Evolutionary conservation across 345 rosid genomes (phyloP).

Genomic region (Geranium brycei): DNA sequence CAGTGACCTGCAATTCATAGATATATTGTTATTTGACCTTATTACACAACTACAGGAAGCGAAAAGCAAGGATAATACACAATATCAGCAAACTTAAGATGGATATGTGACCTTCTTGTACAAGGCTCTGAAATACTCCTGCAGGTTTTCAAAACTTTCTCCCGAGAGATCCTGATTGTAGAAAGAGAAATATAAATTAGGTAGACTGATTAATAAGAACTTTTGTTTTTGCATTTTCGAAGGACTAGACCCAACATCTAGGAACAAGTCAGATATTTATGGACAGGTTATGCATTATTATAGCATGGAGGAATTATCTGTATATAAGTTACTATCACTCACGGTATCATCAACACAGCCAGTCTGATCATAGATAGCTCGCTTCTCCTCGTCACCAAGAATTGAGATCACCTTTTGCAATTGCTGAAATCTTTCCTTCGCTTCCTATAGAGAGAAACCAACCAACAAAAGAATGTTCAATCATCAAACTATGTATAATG

Average conservation of each 20-base stretch:
- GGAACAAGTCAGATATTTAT: not conserved
- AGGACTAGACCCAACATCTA: not conserved
- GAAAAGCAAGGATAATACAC: not conserved
- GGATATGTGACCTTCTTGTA: constrained; percentile 47
- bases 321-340: constrained; percentile 19
- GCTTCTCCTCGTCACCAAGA: constrained; percentile 81
- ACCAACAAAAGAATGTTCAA: not conserved
- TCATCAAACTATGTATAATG: not conserved
- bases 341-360: constrained; percentile 84
- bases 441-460: constrained; percentile 36
- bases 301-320: not conserved
- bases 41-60: not conserved
- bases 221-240: no score
- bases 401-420: constrained; percentile 82
- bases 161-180: constrained; percentile 67
- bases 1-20: constrained; percentile 40
- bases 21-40: not conserved
- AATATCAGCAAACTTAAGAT: not conserved
- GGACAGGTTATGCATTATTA: not conserved
- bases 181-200: constrained; percentile 6
- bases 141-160: constrained; percentile 61
- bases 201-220: not conserved
- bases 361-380: constrained; percentile 74
- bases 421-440: constrained; percentile 91
- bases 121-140: constrained; percentile 52